These are phyloP conservation scores for Raddia distichophylla DNA, from an alignment of 176 grass and related monocot genomes.

Conservation along the genomic window DNA sequence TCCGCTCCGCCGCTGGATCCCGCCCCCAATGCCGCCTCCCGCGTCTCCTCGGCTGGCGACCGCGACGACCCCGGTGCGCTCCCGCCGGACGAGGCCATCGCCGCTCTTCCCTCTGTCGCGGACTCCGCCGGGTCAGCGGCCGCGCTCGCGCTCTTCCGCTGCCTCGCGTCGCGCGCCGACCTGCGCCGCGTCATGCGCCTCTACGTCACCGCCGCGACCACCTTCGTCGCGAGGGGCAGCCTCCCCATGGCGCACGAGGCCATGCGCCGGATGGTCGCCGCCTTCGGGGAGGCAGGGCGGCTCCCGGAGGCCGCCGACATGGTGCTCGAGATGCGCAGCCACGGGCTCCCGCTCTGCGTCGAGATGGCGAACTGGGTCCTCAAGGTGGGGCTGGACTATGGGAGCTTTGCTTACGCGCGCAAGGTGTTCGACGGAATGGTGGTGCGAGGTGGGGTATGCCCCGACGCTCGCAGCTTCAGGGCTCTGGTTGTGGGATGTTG, in stretches of 20 bases:
- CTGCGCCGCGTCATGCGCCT: slow-evolving; percentile 67
- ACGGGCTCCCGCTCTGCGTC: slow-evolving; percentile 64
- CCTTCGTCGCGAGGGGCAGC: slow-evolving; percentile 64
- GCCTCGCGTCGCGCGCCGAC: slow-evolving; percentile 50
- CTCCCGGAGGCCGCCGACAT: slow-evolving; percentile 77
- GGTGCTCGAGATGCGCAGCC: slow-evolving; percentile 82
- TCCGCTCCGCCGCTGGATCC: neutral
- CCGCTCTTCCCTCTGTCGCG: slow-evolving; percentile 48
- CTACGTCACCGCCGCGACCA: slow-evolving; percentile 66
- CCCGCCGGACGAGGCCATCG: slow-evolving; percentile 60
- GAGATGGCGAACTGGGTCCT: slow-evolving; percentile 83
- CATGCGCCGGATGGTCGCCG: slow-evolving; percentile 63
- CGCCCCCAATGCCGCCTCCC: slow-evolving; percentile 9
- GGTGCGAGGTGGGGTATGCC: slow-evolving; percentile 40
- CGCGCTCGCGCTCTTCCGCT: slow-evolving; percentile 67
- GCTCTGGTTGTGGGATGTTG: slow-evolving; percentile 63
- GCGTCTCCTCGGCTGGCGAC: neutral
- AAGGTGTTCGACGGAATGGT: slow-evolving; percentile 78
- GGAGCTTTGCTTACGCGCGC: slow-evolving; percentile 49
- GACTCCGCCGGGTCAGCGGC: slow-evolving; percentile 64
- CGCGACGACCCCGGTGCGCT: slow-evolving; percentile 25
- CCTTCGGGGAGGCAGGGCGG: slow-evolving; percentile 58
- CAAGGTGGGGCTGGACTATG: slow-evolving; percentile 41
- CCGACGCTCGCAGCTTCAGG: slow-evolving; percentile 62
- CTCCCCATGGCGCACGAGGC: slow-evolving; percentile 82